phyloP scores from a whole-genome alignment of 2,329 filamentous ascomycete species.

The Colletotrichum sp. region DNA sequence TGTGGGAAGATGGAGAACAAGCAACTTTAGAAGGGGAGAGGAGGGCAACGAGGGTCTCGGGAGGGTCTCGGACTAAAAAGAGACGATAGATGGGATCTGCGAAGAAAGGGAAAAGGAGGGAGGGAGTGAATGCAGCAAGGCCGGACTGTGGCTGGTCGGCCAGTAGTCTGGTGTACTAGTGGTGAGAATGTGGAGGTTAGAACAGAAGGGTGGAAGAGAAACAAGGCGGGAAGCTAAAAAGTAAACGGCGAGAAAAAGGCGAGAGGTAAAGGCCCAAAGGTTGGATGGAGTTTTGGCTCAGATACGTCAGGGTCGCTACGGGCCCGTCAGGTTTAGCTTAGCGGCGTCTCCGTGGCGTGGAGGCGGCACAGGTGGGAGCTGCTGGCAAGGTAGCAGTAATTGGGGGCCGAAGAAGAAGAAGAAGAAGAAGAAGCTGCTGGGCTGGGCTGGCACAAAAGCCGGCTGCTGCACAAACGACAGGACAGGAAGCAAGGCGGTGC shows the following conservation, averaged over 20 bases:
- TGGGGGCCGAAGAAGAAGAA: neutral
- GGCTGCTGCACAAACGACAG: neutral
- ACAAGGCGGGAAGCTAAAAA: slow-evolving; percentile 21
- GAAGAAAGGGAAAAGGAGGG: neutral
- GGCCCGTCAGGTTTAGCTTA: neutral
- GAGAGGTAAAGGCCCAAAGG: slow-evolving; percentile 12
- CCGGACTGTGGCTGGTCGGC: slow-evolving; percentile 15
- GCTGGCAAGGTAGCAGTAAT: neutral
- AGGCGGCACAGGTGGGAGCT: neutral
- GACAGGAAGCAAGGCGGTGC: neutral
- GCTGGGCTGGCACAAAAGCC: neutral
- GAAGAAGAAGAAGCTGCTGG: neutral
- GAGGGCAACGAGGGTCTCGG: slow-evolving; percentile 8
- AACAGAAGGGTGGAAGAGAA: neutral
- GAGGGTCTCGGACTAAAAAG: slow-evolving; percentile 16
- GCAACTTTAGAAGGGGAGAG: neutral
- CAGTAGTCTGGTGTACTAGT: slow-evolving; percentile 13
- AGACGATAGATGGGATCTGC: slow-evolving; percentile 1
- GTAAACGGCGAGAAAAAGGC: slow-evolving; percentile 6
- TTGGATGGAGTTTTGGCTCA: slow-evolving; percentile 13
- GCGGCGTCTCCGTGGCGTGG: slow-evolving; percentile 3
- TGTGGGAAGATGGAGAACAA: neutral
- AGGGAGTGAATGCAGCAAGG: slow-evolving; percentile 16
- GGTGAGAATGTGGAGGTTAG: slow-evolving; percentile 25
- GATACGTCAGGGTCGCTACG: slow-evolving; percentile 6